These are phyloP conservation scores for Pleurotus eryngii DNA, from an alignment of 768 basidiomycete species.

Conservation along the genomic window DNA sequence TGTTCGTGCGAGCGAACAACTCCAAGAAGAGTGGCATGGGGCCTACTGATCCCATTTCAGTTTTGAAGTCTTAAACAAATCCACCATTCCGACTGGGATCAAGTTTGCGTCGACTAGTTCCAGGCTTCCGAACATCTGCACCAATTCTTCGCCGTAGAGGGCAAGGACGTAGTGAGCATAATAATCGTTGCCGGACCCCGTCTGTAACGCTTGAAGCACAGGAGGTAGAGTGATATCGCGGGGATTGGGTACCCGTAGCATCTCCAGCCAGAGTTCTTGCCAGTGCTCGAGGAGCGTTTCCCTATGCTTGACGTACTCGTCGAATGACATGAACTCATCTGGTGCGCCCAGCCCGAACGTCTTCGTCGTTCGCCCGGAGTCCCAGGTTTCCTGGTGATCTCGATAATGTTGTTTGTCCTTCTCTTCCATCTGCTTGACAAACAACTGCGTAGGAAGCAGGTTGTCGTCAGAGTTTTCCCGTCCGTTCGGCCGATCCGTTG, in stretches of 20 bases:
- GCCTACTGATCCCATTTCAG: constrained; percentile 36
- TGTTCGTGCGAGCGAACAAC: no score
- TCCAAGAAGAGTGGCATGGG: no score
- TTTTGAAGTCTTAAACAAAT: constrained; percentile 32
- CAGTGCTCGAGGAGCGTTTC: constrained; percentile 20
- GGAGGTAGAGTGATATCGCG: constrained; percentile 11
- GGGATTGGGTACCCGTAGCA: constrained; percentile 16
- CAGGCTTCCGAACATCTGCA: constrained; percentile 35
- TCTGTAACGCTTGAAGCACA: constrained; percentile 12
- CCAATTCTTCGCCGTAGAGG: constrained; percentile 36
- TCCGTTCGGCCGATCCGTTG: constrained; percentile 11
- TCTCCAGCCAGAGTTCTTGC: constrained; percentile 20
- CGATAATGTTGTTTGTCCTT: constrained; percentile 23
- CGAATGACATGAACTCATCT: constrained; percentile 24
- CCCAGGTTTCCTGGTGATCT: constrained; percentile 21
- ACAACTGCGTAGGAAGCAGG: constrained; percentile 13
- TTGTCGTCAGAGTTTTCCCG: neutral
- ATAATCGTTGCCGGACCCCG: constrained; percentile 11
- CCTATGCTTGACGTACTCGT: constrained; percentile 24
- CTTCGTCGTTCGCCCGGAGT: constrained; percentile 1
- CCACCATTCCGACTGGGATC: constrained; percentile 40
- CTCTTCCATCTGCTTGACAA: constrained; percentile 18
- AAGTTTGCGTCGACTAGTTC: constrained; percentile 36
- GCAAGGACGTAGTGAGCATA: constrained; percentile 35
- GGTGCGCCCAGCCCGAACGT: constrained; percentile 1